These are phyloP conservation scores for Stereocaulon alpinum DNA, from an alignment of 495 filamentous ascomycete genomes.

Conservation along the genomic window DNA sequence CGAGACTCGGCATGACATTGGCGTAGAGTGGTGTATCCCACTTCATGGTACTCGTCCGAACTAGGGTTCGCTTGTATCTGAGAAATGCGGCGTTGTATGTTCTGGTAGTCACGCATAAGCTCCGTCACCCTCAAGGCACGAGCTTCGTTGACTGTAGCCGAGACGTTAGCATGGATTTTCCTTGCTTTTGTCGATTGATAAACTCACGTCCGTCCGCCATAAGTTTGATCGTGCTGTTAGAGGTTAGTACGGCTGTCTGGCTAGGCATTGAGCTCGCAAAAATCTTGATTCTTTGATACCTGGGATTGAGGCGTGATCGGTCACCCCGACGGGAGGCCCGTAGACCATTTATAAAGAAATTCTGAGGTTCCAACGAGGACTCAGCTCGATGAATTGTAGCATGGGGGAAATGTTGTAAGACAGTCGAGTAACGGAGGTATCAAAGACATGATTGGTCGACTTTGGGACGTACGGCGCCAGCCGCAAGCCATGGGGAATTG, in stretches of 20 bases:
- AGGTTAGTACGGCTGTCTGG: not conserved
- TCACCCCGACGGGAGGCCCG: not conserved
- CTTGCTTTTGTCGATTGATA: not conserved
- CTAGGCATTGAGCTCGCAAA: slow-evolving; percentile 1
- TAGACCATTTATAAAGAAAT: slow-evolving; percentile 5
- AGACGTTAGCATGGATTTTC: not conserved
- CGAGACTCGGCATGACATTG: slow-evolving; percentile 68
- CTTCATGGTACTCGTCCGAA: slow-evolving; percentile 63
- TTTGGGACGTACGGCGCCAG: not conserved
- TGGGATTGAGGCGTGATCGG: not conserved
- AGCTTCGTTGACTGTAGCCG: slow-evolving; percentile 65
- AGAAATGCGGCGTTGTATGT: slow-evolving; percentile 69
- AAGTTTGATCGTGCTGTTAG: slow-evolving; percentile 14
- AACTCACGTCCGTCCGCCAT: slow-evolving; percentile 48
- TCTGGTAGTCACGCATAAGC: slow-evolving; percentile 75
- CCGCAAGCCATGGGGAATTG: not conserved
- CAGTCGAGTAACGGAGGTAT: not conserved
- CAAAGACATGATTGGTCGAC: slow-evolving; percentile 5
- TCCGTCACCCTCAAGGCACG: slow-evolving; percentile 74
- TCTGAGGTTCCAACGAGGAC: not conserved
- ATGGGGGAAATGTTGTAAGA: not conserved
- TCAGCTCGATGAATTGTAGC: not conserved
- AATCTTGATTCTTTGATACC: not conserved
- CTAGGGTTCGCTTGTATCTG: slow-evolving; percentile 48
- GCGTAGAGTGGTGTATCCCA: slow-evolving; percentile 66